These are phyloP conservation scores for Aspergillus arachidicola DNA, from an alignment of 2,329 filamentous ascomycete species.

Conservation along the genomic window DNA sequence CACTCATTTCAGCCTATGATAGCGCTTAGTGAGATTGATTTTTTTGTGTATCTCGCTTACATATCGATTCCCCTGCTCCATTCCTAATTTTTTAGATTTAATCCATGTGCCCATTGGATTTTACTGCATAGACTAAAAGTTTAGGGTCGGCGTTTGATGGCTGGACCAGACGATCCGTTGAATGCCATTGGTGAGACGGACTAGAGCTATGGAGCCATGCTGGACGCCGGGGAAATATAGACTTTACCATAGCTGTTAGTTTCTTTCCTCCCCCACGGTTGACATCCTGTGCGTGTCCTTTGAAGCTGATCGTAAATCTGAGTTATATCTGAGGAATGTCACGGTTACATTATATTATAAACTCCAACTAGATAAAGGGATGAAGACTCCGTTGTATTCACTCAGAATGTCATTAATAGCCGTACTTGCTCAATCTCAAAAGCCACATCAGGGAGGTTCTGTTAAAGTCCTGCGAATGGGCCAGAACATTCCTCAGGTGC, in stretches of 20 bases:
- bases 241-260: not conserved
- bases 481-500: not conserved
- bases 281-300: not conserved
- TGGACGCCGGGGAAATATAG: not conserved
- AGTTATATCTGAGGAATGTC: not conserved
- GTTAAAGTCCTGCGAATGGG: not conserved
- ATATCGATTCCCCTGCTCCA: not conserved
- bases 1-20: not conserved
- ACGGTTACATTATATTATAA: not conserved
- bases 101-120: not conserved
- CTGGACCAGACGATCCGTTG: not conserved
- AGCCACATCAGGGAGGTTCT: not conserved
- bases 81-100: not conserved
- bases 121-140: not conserved
- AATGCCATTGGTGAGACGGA: not conserved
- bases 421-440: not conserved
- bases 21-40: not conserved
- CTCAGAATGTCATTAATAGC: not conserved
- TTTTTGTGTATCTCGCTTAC: not conserved
- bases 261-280: not conserved
- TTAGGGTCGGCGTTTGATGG: not conserved
- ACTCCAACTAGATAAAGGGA: not conserved
- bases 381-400: not conserved
- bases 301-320: not conserved
- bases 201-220: not conserved